Base-by-base conservation (phyloP, 2,329 filamentous ascomycete genomes). In the Chrysoporthe austroafricana region DNA sequence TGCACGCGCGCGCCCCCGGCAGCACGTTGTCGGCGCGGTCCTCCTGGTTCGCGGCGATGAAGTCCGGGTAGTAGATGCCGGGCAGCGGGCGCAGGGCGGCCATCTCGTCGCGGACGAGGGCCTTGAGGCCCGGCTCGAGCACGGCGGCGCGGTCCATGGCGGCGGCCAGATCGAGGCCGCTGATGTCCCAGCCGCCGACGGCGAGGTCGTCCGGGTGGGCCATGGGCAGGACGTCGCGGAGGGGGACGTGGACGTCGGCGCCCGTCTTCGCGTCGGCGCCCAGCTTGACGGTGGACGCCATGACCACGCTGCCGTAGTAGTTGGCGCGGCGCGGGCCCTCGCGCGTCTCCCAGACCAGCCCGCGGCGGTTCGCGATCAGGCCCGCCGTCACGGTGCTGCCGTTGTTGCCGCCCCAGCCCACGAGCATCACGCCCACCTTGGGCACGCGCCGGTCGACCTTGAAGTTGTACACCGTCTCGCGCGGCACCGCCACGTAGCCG, bases 31-130 rank as follows among this genome's bases (percentile, higher is more conserved):
- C 94, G 72, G 95, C 96, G 76, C 96, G 92, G 77, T 94, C 94
- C 80, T 96, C 94, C 83, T 99, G 96, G 84, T 99, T 99, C 78
- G 96, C 92, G 73, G 96, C 96, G 77, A 99, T 99, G 85, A 99
- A 99, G 82, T 98, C 96, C 1, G 96, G 96, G 80, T 99, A 99
- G 88, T 99, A 99, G 82, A 98, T 91, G 80, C 92, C 95, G 34
- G 94, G 95, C 71, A 98, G 88, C 42, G 96, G 96, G 74, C 90
- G 90, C 89, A 98, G 92, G 74, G 85, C 84, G 70, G 89, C 84
- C 94, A 98, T 95, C 83, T 98, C 93, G 86, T 98, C 97, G 82
- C 89, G 90, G 74, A 99, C 91, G 75, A 92, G 87, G 66, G 85
- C 83, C 87, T 99, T 99, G 76, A 99, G 86, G 42, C 92, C 90